Base-by-base conservation (phyloP, 2,329 filamentous ascomycete species). In the Aspergillus costaricaensis region DNA sequence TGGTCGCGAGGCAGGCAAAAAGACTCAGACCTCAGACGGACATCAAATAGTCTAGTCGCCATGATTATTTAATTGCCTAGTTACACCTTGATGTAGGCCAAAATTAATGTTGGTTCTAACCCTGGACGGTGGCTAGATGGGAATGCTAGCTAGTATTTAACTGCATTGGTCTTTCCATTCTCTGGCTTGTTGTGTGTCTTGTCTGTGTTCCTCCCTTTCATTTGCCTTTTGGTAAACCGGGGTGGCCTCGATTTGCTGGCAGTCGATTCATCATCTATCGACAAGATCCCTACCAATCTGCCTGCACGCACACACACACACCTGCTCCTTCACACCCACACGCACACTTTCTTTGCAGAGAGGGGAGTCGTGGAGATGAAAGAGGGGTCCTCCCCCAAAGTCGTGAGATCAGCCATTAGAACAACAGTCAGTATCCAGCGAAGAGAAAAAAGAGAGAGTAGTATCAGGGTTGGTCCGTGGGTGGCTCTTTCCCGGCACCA, bases 1-100 rank as follows among this genome's bases (percentile, higher is more conserved):
- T 64, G 62, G 61, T 62, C 27, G 51, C 36, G 49, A 54, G 57
- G 56, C 56, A 48, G 57, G 39, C 30, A 36, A 12, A 6, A 7
- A 32, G n/a, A 25, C 27, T 44, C 12, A n/a, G 21, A 25, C 23
- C 47, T 27, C 47, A 50, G 53, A 32, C 17, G 14, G 52, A 38
- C 53, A 55, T 55, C 17, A 36, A 30, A 55, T 55, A 44, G 30
- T 15, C 39, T 19, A 44, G 30, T 15, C 39, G 7, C 17, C 27
- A 23, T 21, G 32, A 55, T n/a, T 12, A 30, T 15, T 44, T 27
- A 21, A 39, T 32, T 32, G 17, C 38, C 41, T 17, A 9, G 43
- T 44, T 19, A n/a, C 30, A 55, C 21, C n/a, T 14, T 21, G 17
- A 54, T 36, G 17, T 19, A 17, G 38, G 25, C 5, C 12, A 23